Evolutionary conservation across 495 filamentous ascomycete genomes (phyloP), one percentile per base, ranked within the genome.

Genomic region (Poronia punctata): DNA sequence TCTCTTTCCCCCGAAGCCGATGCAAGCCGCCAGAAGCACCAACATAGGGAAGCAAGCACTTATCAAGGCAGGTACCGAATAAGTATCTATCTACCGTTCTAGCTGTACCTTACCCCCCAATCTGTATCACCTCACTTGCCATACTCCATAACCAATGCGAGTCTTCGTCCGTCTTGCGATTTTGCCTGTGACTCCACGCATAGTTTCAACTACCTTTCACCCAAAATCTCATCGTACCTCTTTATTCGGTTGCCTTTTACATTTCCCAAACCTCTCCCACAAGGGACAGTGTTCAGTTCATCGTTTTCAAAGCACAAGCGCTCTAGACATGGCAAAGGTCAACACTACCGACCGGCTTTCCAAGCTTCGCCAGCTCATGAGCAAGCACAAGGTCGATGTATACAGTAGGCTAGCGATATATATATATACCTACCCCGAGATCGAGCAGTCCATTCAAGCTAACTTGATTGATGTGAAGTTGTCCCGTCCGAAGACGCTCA

Each of bases 401-500:
- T 99, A 99, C 68, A 84, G 93, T 97, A 84, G 65, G 75, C 48
- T 38, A 54, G 54, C 61, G 34, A 42, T n/a, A n/a, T n/a, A n/a
- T n/a, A 41, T 41, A 27, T 40, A 40, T 29, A n/a, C 41, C 23
- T 16, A 23, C 15, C 40, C 17, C 7, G 18, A 14, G 43, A 37
- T 32, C 29, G 15, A 33, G 28, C 40, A 14, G 28, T 21, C 29
- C 33, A 38, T 18, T 17, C 16, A 31, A 33, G 24, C 49, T 59
- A 28, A 59, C 45, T 7, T 25, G 41, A 35, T 16, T 37, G 12
- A 12, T 35, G 15, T 44, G 23, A 43, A 99, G 92, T 99, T 58
- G 77, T 97, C 14, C 93, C 93, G 7, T 95, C 90, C 26, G 92
- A 97, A 76, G 93, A 99, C 65, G 88, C 84, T 61, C 93, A 99